A percentile compares a stretch with the other conserved stretches of the same genome.
phyloP scores from a whole-genome alignment of 805 yeast genomes.

The Helenozyma rhizophorensis region DNA sequence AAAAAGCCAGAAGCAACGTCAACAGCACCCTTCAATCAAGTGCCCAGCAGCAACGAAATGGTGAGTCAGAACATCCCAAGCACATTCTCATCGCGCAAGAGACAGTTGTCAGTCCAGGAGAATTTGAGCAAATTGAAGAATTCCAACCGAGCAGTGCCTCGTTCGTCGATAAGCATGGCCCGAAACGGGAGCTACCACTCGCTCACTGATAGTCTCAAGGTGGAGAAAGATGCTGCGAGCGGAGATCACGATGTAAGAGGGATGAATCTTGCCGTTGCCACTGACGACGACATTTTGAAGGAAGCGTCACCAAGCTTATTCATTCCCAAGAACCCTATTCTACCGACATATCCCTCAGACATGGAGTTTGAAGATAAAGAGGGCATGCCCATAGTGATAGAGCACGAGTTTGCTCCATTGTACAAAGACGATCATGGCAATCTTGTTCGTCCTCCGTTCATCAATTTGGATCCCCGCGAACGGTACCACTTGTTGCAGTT shows the following conservation, averaged over 20 bases:
- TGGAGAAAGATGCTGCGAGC: slow-evolving; percentile 3
- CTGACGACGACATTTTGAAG: slow-evolving; percentile 5
- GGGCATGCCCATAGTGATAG: slow-evolving; percentile 18
- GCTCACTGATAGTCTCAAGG: slow-evolving; percentile 5
- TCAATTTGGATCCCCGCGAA: slow-evolving; percentile 40
- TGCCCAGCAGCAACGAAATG: too few species aligned
- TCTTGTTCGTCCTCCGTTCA: slow-evolving; percentile 40
- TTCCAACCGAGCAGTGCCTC: slow-evolving; percentile 9
- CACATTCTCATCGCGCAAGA: slow-evolving; percentile 9
- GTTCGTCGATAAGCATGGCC: slow-evolving; percentile 9
- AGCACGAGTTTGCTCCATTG: slow-evolving; percentile 29
- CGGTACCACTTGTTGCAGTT: slow-evolving; percentile 38
- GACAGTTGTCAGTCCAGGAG: slow-evolving; percentile 9
- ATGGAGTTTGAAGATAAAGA: slow-evolving; percentile 4
- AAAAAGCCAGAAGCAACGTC: not conserved
- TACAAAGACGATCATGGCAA: slow-evolving; percentile 36
- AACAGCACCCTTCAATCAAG: not conserved
- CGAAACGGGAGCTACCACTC: slow-evolving; percentile 6
- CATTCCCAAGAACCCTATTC: slow-evolving; percentile 11
- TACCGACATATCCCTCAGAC: slow-evolving; percentile 12
- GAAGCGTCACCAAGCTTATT: slow-evolving; percentile 15
- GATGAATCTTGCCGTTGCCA: not conserved
- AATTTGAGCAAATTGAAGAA: slow-evolving; percentile 2
- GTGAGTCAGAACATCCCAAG: too few species aligned
- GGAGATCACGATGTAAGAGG: not conserved